These are phyloP conservation scores for Cladophialophora bantiana DNA, from an alignment of 2,329 filamentous ascomycete genomes.

Conservation along the genomic window DNA sequence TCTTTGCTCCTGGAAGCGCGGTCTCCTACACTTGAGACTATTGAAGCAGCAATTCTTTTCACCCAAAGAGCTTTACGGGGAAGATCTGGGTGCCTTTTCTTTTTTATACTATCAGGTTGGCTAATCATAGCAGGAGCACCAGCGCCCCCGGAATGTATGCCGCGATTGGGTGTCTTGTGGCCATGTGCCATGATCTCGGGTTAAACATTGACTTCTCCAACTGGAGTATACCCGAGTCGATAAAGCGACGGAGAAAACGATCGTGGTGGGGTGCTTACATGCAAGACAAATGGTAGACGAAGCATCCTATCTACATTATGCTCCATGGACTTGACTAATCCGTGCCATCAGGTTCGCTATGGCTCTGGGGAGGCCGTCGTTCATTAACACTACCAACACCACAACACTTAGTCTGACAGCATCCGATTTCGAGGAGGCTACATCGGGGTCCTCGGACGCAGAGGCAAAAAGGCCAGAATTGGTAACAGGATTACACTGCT, in stretches of 20 bases:
- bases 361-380: slow-evolving; percentile 29
- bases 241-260: slow-evolving; percentile 20
- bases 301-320: not conserved
- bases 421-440: slow-evolving; percentile 24
- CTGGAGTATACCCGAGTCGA: slow-evolving; percentile 24
- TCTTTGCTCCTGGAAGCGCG: slow-evolving; percentile 27
- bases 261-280: slow-evolving; percentile 30
- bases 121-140: slow-evolving; percentile 21
- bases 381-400: slow-evolving; percentile 24
- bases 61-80: slow-evolving; percentile 27
- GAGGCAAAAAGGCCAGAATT: slow-evolving; percentile 20
- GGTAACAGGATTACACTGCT: slow-evolving; percentile 28
- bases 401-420: slow-evolving; percentile 27
- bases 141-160: slow-evolving; percentile 28
- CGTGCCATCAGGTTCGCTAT: slow-evolving; percentile 23
- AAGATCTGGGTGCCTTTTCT: slow-evolving; percentile 14
- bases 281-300: slow-evolving; percentile 27
- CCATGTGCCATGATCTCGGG: slow-evolving; percentile 28
- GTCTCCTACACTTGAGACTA: slow-evolving; percentile 24
- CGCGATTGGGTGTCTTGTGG: slow-evolving; percentile 24
- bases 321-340: not conserved
- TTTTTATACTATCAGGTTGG: not conserved
- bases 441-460: not conserved
- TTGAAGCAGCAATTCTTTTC: slow-evolving; percentile 28
- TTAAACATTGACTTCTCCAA: slow-evolving; percentile 27